Evolutionary conservation across 495 filamentous ascomycete species (phyloP), one percentile per base, ranked within the genome.

Genomic region (Stereocaulon alpinum): DNA sequence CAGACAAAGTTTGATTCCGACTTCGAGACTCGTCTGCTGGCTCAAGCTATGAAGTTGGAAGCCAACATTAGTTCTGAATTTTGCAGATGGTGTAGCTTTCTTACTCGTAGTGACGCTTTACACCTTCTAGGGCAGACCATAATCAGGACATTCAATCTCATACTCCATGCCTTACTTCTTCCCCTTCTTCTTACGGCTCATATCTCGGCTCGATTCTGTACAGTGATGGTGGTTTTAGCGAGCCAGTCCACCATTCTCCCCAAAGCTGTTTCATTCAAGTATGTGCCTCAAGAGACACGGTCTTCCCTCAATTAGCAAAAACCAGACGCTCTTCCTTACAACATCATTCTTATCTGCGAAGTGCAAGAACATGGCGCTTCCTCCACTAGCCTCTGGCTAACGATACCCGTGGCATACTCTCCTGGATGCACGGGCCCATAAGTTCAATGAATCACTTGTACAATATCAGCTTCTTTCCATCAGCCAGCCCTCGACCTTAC

Each of bases 291-390:
- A 27, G 17, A 40, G 4, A 40, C 51, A 24, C 7, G 20, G 20
- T 40, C 22, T 41, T 27, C 34, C 51, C n/a, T 27, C 40, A n/a
- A 40, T 56, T 27, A 44, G 6, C 10, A 44, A 18, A 43, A 2
- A 9, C 29, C 76, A 81, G 30, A 82, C 83, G n/a, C 83, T 87
- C 63, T 84, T 80, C 62, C 77, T 89, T 11, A 81, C 81, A 4
- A 55, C 86, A 12, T 80, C 84, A 15, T 82, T 82, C 22, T 87
- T 59, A 76, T 88, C 42, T 71, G 74, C 22, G 80, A 82, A 32
- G 76, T 82, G 4, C 76, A 79, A 27, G 70, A 72, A 6, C 87
- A 86, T 69, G 82, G 81, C 55, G 70, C 84, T 43, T 69, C 74
- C 60, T 43, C 70, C 60, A 68, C 73, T 60, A 64, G 73, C 60